These are phyloP conservation scores for Termitomyces sp. DNA, from an alignment of 768 basidiomycete genomes.

Conservation along the genomic window DNA sequence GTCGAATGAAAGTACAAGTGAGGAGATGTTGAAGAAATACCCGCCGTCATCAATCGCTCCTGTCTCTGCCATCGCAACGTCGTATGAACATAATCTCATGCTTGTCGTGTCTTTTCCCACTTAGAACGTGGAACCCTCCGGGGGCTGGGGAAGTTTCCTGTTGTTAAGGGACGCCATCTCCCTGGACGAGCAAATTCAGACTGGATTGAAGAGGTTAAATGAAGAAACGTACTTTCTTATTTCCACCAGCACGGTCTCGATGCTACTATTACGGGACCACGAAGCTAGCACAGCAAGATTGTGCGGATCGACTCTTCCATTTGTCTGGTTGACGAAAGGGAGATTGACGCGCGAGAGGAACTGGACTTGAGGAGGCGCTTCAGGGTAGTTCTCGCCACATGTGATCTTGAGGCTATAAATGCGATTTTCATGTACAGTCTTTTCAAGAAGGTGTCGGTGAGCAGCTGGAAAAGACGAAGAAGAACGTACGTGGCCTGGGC, in stretches of 20 bases:
- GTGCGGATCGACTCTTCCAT: conserved; percentile 73
- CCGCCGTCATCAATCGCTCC: background rate
- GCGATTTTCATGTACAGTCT: conserved; percentile 98
- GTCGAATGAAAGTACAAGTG: conserved; percentile 6
- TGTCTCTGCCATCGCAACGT: background rate
- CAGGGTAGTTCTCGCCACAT: conserved; percentile 76
- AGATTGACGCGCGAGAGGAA: conserved; percentile 91
- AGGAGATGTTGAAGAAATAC: conserved; percentile 1
- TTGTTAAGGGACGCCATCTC: conserved; percentile 94
- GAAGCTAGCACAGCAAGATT: conserved; percentile 68
- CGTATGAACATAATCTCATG: background rate
- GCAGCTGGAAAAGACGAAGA: conserved; percentile 3
- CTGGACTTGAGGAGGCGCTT: conserved; percentile 71
- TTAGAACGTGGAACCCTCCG: conserved; percentile 77
- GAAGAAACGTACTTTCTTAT: conserved; percentile 69
- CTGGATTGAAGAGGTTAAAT: background rate
- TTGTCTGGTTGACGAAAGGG: conserved; percentile 75
- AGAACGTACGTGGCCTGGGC: conserved; percentile 85
- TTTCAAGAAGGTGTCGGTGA: conserved; percentile 7
- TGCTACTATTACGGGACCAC: conserved; percentile 74
- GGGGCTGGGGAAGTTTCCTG: conserved; percentile 91
- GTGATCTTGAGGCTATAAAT: conserved; percentile 94
- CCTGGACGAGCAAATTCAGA: conserved; percentile 33
- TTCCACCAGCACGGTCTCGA: conserved; percentile 90
- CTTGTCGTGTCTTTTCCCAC: background rate